Evolutionary conservation across 495 filamentous ascomycete genomes (phyloP), one percentile per base, ranked within the genome.

Genomic region (Penicillium goetzii): DNA sequence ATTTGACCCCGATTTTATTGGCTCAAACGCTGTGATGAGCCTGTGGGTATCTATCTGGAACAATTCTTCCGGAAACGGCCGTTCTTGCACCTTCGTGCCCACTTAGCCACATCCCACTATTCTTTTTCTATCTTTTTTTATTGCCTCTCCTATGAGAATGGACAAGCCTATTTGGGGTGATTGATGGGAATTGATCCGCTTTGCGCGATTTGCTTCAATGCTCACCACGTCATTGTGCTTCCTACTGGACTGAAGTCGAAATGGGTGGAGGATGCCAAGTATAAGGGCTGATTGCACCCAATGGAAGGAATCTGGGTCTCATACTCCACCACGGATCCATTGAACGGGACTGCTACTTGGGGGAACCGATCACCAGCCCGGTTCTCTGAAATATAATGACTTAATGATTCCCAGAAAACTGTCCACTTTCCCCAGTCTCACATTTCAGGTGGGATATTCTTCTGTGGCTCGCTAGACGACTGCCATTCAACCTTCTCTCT

Each of bases 301-400:
- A 33, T 53, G 28, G 28, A 7, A 9, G n/a, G 14, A 63, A 28
- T 57, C 28, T 57, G 54, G 60, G 47, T 58, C 55, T 23, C 30
- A 32, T 23, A 32, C 50, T 41, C 60, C 60, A 62, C 60, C 34
- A 34, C 15, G 53, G 60, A 34, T 63, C 60, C 41, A 57, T 50
- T 56, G 45, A 19, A 36, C 60, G 64, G 64, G 52, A 59, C 56
- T 67, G 38, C 64, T 62, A 21, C 49, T 56, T 62, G 57, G 32
- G 64, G 60, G 64, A 67, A 63, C 59, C 60, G 59, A 62, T 67
- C 64, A 59, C 32, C 64, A 51, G 38, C 38, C 34, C 23, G 34
- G 34, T 57, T 57, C 38, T 57, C 36, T 40, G 23, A 43, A 57
- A 57, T 57, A 57, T 57, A 57, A 57, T 65, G 56, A 45, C 51